These are phyloP conservation scores for Pyrenopolyporus hunteri DNA, from an alignment of 495 filamentous ascomycete species.

Conservation along the genomic window DNA sequence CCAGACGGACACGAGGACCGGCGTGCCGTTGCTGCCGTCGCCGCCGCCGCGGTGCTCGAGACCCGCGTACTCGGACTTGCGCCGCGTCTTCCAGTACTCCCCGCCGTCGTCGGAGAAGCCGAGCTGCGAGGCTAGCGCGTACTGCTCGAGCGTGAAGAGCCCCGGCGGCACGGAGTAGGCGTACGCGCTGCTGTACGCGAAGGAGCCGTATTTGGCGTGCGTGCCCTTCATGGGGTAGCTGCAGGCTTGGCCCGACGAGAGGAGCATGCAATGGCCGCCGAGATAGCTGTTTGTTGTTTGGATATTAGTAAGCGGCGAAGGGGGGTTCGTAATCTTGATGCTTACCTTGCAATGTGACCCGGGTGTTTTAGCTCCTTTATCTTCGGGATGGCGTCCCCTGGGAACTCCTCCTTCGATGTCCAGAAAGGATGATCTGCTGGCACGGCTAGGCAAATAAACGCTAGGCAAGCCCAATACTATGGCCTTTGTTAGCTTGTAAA, in stretches of 20 bases:
- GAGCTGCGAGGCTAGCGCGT: conserved; percentile 74
- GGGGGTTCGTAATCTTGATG: not conserved
- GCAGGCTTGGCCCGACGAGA: conserved; percentile 77
- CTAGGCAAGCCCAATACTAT: conserved; percentile 78
- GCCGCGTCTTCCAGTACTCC: conserved; percentile 78
- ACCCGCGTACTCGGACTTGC: conserved; percentile 62
- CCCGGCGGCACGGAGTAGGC: conserved; percentile 79
- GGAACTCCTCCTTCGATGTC: conserved; percentile 68
- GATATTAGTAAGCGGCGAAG: not conserved
- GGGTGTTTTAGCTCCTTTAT: conserved; percentile 67
- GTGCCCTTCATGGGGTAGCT: conserved; percentile 80
- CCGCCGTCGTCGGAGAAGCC: conserved; percentile 78
- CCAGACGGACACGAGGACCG: conserved; percentile 71
- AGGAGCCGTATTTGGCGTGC: conserved; percentile 81
- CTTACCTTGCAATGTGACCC: conserved; percentile 67
- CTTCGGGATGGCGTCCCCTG: conserved; percentile 57
- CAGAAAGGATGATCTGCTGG: conserved; percentile 76
- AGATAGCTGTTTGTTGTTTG: conserved; percentile 46
- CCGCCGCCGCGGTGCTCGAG: conserved; percentile 56
- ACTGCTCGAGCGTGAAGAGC: conserved; percentile 75
- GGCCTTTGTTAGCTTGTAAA: conserved; percentile 11
- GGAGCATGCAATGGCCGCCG: conserved; percentile 71
- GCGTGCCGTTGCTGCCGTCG: conserved; percentile 25
- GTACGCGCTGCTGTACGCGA: conserved; percentile 76
- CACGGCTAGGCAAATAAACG: conserved; percentile 74